These are phyloP conservation scores for Sporothrix dimorphospora DNA, from an alignment of 2,329 filamentous ascomycete species.

Conservation along the genomic window DNA sequence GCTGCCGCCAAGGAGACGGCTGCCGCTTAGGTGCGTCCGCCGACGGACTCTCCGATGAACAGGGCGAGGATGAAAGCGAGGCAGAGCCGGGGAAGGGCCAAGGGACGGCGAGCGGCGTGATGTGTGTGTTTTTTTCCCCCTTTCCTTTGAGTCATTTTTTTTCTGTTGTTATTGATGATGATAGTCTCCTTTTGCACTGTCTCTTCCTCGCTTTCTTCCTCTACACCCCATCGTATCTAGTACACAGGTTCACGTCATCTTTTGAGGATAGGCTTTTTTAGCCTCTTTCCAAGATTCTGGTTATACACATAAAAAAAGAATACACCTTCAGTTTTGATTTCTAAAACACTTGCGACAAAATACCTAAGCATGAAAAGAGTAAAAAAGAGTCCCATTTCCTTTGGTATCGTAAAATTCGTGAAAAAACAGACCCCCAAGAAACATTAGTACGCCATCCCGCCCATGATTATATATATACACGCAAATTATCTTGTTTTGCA, in stretches of 20 bases:
- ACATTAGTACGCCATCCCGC: not conserved
- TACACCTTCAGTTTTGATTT: slow-evolving; percentile 15
- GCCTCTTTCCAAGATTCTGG: slow-evolving; percentile 18
- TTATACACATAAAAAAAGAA: slow-evolving; percentile 22
- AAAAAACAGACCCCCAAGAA: not conserved
- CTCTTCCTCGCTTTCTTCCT: not conserved
- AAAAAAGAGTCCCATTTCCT: not conserved
- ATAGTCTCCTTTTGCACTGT: slow-evolving; percentile 9
- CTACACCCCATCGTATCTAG: not conserved
- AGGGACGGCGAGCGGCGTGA: slow-evolving; percentile 10
- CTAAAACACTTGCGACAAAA: not conserved
- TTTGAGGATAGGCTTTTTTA: not conserved
- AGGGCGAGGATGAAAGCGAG: not conserved
- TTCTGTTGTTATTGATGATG: slow-evolving; percentile 14
- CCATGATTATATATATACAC: slow-evolving; percentile 6
- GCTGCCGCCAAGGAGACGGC: slow-evolving; percentile 43
- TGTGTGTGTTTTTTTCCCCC: not conserved
- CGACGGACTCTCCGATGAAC: not conserved
- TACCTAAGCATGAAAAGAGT: not conserved
- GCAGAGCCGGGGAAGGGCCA: not conserved
- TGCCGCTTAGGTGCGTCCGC: slow-evolving; percentile 34
- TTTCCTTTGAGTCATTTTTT: not conserved
- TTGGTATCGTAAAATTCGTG: slow-evolving; percentile 10
- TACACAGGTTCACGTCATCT: not conserved
- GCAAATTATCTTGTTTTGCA: not conserved